Conservation (phyloP, 208 protist genomes). For the Strigomonas culicis region DNA sequence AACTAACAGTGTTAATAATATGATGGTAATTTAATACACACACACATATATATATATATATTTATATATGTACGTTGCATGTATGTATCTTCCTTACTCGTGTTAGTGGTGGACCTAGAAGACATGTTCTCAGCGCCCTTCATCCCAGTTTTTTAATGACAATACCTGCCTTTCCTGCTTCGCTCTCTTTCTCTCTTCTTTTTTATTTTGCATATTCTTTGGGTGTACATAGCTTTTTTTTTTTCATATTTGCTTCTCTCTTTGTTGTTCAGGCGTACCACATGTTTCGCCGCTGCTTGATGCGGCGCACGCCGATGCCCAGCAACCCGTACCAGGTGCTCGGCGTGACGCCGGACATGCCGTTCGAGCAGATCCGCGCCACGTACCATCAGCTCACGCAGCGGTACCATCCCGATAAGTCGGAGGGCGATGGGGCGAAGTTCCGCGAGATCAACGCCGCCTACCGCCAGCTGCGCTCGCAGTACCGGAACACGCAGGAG, state of each 20-base stretch:
- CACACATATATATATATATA: too few species aligned
- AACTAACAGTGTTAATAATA: too few species aligned
- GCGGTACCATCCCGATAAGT: slow-evolving; percentile 68
- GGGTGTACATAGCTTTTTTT: slow-evolving; percentile 3
- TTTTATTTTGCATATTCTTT: not conserved
- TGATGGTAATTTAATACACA: too few species aligned
- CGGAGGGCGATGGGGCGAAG: slow-evolving; percentile 50
- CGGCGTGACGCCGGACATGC: slow-evolving; percentile 33
- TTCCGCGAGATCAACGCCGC: slow-evolving; percentile 76
- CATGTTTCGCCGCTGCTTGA: not conserved
- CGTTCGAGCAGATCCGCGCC: slow-evolving; percentile 50
- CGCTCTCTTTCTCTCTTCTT: not conserved
- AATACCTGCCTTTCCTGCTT: slow-evolving; percentile 1
- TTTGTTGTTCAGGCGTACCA: too few species aligned
- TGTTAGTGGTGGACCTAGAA: not conserved
- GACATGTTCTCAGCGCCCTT: not conserved
- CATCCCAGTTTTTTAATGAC: not conserved
- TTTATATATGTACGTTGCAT: too few species aligned
- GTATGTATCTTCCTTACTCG: not conserved
- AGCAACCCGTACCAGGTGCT: slow-evolving; percentile 51
- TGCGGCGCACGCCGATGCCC: not conserved
- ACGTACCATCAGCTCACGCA: slow-evolving; percentile 67
- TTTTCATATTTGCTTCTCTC: slow-evolving; percentile 1
- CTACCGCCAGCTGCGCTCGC: slow-evolving; percentile 47
- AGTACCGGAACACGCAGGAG: slow-evolving; percentile 21